Evolutionary conservation across 2,329 filamentous ascomycete species (phyloP).

Genomic region (Aureobasidium sp.): DNA sequence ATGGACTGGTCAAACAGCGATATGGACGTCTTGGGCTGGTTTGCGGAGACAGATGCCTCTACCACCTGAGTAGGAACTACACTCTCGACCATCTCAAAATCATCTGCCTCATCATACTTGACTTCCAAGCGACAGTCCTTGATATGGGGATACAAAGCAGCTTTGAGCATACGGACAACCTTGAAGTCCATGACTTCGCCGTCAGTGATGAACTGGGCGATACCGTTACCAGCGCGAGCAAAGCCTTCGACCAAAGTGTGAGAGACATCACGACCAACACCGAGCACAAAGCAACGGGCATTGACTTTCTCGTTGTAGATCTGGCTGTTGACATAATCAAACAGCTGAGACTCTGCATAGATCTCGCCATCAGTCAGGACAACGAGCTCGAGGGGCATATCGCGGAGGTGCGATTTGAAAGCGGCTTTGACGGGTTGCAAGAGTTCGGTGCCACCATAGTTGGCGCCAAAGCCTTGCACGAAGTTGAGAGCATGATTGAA

Average conservation of each 20-base stretch:
- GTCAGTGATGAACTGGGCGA: slow-evolving; percentile 52
- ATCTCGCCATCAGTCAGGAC: slow-evolving; percentile 51
- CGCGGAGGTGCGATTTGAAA: slow-evolving; percentile 38
- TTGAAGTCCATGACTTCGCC: slow-evolving; percentile 61
- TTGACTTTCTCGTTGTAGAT: slow-evolving; percentile 33
- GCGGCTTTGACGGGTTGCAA: slow-evolving; percentile 39
- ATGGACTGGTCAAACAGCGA: slow-evolving; percentile 51
- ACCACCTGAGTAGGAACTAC: not conserved
- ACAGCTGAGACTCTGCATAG: slow-evolving; percentile 41
- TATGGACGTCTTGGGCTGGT: slow-evolving; percentile 33
- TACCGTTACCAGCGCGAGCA: slow-evolving; percentile 50
- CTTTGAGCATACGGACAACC: slow-evolving; percentile 67
- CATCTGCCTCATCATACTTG: slow-evolving; percentile 45
- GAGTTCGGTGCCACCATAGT: slow-evolving; percentile 50
- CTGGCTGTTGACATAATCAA: slow-evolving; percentile 40
- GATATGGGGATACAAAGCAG: slow-evolving; percentile 57
- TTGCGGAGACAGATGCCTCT: not conserved
- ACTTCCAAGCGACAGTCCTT: slow-evolving; percentile 56
- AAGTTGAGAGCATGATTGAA: slow-evolving; percentile 38
- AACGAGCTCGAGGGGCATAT: slow-evolving; percentile 45
- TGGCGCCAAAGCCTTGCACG: slow-evolving; percentile 35
- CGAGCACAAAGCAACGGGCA: slow-evolving; percentile 50
- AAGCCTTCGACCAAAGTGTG: slow-evolving; percentile 52
- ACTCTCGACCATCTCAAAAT: slow-evolving; percentile 56
- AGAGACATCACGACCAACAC: slow-evolving; percentile 48